phyloP scores from a whole-genome alignment of 331 rosid species.

The Pyracantha coccinea region DNA sequence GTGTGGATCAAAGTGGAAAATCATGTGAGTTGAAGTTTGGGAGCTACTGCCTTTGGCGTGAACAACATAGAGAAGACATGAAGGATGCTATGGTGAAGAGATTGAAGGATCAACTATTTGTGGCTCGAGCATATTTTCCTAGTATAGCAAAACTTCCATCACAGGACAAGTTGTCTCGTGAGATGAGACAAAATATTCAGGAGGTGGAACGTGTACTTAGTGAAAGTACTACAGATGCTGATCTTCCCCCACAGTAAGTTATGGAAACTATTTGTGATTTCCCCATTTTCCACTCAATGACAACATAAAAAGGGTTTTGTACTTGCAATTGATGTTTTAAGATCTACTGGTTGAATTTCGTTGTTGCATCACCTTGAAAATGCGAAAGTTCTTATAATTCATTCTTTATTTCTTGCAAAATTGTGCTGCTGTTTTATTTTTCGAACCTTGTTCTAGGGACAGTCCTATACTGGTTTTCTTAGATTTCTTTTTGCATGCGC shows the following conservation, averaged over 20 bases:
- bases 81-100: conserved; percentile 73
- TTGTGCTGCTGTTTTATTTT: neutral
- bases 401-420: neutral
- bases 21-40: conserved; percentile 80
- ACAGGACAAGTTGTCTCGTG: conserved; percentile 67
- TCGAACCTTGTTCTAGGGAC: neutral
- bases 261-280: conserved; percentile 16
- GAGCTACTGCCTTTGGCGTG: conserved; percentile 88
- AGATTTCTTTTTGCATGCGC: neutral
- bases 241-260: conserved; percentile 87
- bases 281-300: conserved; percentile 1
- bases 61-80: conserved; percentile 70
- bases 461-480: neutral
- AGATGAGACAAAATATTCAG: conserved; percentile 81
- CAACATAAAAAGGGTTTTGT: neutral
- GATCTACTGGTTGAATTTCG: neutral
- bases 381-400: neutral
- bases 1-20: conserved; percentile 51
- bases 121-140: conserved; percentile 93
- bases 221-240: conserved; percentile 83
- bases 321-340: neutral
- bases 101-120: conserved; percentile 90
- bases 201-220: conserved; percentile 89
- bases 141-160: conserved; percentile 79
- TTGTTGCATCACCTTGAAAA: neutral